A percentile compares a stretch with the other conserved stretches of the same genome.
phyloP scores from a whole-genome alignment of 2,329 filamentous ascomycete genomes.

The Didymella exigua region DNA sequence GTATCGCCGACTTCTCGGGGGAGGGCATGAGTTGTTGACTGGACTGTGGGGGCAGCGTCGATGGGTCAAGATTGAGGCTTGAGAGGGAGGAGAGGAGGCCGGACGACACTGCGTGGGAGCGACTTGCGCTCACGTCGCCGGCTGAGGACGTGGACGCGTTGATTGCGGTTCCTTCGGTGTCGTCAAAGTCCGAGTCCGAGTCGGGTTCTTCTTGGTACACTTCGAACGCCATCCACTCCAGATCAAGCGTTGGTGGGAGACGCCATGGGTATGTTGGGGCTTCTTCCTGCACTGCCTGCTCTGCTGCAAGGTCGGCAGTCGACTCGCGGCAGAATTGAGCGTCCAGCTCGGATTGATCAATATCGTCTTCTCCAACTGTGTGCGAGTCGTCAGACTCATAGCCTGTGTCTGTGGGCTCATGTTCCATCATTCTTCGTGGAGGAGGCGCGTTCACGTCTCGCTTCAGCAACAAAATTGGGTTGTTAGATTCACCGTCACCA shows the following conservation, averaged over 20 bases:
- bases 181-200: constrained; percentile 60
- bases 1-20: constrained; percentile 27
- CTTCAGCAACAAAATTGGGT: constrained; percentile 75
- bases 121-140: constrained; percentile 14
- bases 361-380: constrained; percentile 40
- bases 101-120: constrained; percentile 48
- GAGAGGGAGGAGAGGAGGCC: constrained; percentile 52
- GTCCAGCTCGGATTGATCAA: constrained; percentile 54
- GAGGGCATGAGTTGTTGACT: constrained; percentile 28
- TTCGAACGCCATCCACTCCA: constrained; percentile 90
- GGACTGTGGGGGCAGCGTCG: constrained; percentile 27
- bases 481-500: constrained; percentile 69
- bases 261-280: constrained; percentile 55
- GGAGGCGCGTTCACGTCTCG: constrained; percentile 69
- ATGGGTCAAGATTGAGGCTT: constrained; percentile 51
- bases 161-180: constrained; percentile 31
- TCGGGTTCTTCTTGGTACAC: constrained; percentile 72
- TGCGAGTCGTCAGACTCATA: constrained; percentile 49
- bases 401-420: constrained; percentile 24
- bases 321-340: constrained; percentile 54
- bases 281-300: constrained; percentile 18
- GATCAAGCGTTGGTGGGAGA: constrained; percentile 77
- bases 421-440: constrained; percentile 62
- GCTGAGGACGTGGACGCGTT: constrained; percentile 20
- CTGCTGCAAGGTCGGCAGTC: constrained; percentile 24